Base-by-base conservation (phyloP, 768 basidiomycete species). In the Boletus rubescentipes region DNA sequence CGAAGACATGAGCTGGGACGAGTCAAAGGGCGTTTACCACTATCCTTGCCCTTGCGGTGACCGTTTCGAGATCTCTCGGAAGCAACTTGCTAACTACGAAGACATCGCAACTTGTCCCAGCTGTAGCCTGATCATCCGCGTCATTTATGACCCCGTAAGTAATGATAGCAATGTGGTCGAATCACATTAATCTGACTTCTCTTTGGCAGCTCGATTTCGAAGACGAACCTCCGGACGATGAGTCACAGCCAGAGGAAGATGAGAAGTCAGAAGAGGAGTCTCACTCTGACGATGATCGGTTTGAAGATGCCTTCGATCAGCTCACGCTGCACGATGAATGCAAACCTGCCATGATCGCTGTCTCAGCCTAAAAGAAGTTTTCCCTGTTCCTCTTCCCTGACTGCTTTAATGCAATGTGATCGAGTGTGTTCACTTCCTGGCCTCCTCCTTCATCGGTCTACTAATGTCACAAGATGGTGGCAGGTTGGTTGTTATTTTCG, bases 11-110 rank as follows among this genome's bases (percentile, higher is more conserved):
- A 81, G 75, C 15, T 97, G 92, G 91, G 93, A 96, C 69, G 78
- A 79, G 21, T 83, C 79, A 51, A 90, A 87, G 66, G 68, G 79
- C 38, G 89, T 98, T 5, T 98, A 86, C 66, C 95, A 98, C 77
- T 97, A 95, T 70, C 96, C 95, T 0, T 99, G 94, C 67, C 95
- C 96, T 1, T 98, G 96, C 66, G 96, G 96, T 9, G 96, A 99
- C 74, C 86, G 95, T 38, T 99, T 98, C 74, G 96, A 98, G 72
- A 98, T 98, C 60, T 84, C 89, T 30, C 83, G 88, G 61, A 75
- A 76, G 57, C 93, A 98, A 72, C 83, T 98, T 9, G 81, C 84
- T 41, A 77, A 93, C 60, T 97, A 84, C 51, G 97, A 98, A 64
- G 97, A 98, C 68, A 84, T 95, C 42, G 96, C 95, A 21, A 94